Evolutionary conservation across 202 grass and related monocot genomes (phyloP).

Genomic region (Carex arenaria): DNA sequence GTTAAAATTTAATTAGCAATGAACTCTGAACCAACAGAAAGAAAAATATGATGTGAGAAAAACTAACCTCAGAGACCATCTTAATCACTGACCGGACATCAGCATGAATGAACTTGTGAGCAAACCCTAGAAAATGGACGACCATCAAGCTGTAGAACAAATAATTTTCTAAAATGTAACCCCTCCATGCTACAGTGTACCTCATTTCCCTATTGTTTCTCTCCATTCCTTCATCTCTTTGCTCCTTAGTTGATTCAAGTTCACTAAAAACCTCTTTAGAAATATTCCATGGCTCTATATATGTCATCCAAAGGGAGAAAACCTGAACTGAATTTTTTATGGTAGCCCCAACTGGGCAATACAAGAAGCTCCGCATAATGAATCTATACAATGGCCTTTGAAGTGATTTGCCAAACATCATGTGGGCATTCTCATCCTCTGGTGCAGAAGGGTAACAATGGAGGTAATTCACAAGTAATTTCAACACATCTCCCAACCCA

Average conservation of each 20-base stretch:
- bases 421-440: slow-evolving; percentile 1
- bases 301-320: slow-evolving; percentile 58
- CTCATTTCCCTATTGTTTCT: neutral
- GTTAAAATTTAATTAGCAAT: neutral
- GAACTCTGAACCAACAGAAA: neutral
- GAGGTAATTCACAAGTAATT: slow-evolving; percentile 60
- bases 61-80: slow-evolving; percentile 70
- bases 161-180: slow-evolving; percentile 77
- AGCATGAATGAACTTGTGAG: slow-evolving; percentile 83
- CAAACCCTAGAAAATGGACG: slow-evolving; percentile 81
- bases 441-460: slow-evolving; percentile 11
- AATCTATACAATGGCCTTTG: slow-evolving; percentile 83
- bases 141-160: slow-evolving; percentile 84
- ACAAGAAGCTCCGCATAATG: slow-evolving; percentile 68
- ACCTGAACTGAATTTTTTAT: slow-evolving; percentile 59
- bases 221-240: slow-evolving; percentile 14
- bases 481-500: slow-evolving; percentile 45
- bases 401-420: slow-evolving; percentile 27
- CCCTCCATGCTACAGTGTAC: slow-evolving; percentile 47
- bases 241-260: slow-evolving; percentile 24
- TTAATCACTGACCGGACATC: slow-evolving; percentile 53
- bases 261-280: slow-evolving; percentile 38
- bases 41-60: neutral
- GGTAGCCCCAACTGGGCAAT: slow-evolving; percentile 46
- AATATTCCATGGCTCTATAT: slow-evolving; percentile 78